These are phyloP conservation scores for Bipolaris sorokiniana DNA, from an alignment of 2,329 filamentous ascomycete species.

Conservation along the genomic window DNA sequence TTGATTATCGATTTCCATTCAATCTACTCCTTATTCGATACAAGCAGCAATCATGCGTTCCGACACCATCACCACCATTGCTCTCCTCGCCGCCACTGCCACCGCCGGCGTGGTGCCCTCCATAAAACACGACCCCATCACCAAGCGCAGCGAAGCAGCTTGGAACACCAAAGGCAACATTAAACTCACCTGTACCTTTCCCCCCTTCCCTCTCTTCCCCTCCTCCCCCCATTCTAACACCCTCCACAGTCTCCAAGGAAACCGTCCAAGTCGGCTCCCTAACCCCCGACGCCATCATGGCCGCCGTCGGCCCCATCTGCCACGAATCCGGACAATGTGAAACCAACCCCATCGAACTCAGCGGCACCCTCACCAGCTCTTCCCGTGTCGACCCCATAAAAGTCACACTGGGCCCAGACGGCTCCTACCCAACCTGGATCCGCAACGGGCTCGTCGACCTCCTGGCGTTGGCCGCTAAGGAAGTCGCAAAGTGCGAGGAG, in stretches of 20 bases:
- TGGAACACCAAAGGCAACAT: conserved; percentile 19
- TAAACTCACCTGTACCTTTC: conserved; percentile 18
- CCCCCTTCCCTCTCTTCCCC: no score
- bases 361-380: background rate
- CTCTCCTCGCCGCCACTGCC: conserved; percentile 15
- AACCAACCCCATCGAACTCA: conserved; percentile 20
- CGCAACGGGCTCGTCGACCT: conserved; percentile 23
- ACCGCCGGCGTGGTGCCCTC: conserved; percentile 11
- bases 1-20: background rate
- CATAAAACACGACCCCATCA: conserved; percentile 7
- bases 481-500: conserved; percentile 16
- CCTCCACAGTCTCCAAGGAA: conserved; percentile 35
- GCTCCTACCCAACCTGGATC: conserved; percentile 21
- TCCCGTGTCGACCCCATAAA: conserved; percentile 2
- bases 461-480: conserved; percentile 12
- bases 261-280: conserved; percentile 19
- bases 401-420: conserved; percentile 19
- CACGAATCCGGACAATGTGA: conserved; percentile 25
- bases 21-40: background rate
- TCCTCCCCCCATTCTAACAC: background rate
- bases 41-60: conserved; percentile 4
- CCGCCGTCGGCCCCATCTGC: conserved; percentile 14
- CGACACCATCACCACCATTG: conserved; percentile 5
- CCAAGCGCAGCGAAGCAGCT: conserved; percentile 10
- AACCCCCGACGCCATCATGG: conserved; percentile 21